Evolutionary conservation across 805 yeast species (phyloP).

Genomic region (Ogataea saltuana): DNA sequence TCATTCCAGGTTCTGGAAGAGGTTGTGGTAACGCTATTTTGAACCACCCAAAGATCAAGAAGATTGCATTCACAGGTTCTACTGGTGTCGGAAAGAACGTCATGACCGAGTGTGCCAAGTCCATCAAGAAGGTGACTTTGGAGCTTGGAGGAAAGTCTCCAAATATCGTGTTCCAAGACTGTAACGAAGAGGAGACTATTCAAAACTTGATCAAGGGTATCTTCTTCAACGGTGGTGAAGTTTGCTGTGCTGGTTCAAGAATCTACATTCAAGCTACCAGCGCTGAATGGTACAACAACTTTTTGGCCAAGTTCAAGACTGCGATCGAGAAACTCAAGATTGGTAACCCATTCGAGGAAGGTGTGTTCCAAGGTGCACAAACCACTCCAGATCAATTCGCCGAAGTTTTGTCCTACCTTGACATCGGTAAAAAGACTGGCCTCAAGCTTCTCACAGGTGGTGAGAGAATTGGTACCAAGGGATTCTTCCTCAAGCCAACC

Average conservation of each 20-base stretch:
- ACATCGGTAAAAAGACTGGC: conserved; percentile 65
- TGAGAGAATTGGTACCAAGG: conserved; percentile 66
- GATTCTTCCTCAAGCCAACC: conserved; percentile 78
- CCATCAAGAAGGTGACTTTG: conserved; percentile 77
- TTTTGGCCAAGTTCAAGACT: conserved; percentile 55
- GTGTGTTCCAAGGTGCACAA: conserved; percentile 73
- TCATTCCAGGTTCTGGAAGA: conserved; percentile 84
- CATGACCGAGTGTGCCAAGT: conserved; percentile 68
- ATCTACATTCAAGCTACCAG: conserved; percentile 62
- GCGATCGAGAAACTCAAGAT: conserved; percentile 56
- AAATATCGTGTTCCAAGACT: conserved; percentile 78
- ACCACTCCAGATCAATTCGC: conserved; percentile 66
- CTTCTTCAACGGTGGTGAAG: conserved; percentile 88
- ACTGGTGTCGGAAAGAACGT: conserved; percentile 81
- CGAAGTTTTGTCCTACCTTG: conserved; percentile 63
- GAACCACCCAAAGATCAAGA: conserved; percentile 76
- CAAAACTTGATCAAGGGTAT: conserved; percentile 72
- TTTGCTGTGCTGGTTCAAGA: conserved; percentile 91
- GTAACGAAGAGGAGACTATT: conserved; percentile 65
- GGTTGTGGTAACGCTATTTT: conserved; percentile 82
- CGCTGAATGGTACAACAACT: conserved; percentile 65
- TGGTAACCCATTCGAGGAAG: conserved; percentile 78
- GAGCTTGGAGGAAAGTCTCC: conserved; percentile 93
- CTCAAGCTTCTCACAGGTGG: conserved; percentile 82
- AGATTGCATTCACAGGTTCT: conserved; percentile 94